phyloP scores from a whole-genome alignment of 2,329 filamentous ascomycete genomes.

The Fusarium verrucosum region DNA sequence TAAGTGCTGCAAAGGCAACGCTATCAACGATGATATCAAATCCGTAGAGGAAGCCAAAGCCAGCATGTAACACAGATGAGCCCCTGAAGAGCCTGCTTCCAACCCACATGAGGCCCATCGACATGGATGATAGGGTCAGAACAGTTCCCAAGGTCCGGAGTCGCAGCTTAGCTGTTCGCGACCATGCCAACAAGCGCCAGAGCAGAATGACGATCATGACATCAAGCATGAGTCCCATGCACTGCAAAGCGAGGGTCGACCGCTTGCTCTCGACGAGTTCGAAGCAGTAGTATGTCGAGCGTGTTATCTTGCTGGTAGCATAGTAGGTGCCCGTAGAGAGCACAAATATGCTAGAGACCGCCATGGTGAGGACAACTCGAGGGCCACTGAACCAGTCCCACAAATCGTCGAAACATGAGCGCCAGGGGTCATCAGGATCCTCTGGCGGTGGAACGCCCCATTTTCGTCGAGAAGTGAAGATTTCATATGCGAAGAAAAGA shows the following conservation, averaged over 20 bases:
- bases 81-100: conserved; percentile 45
- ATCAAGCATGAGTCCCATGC: conserved; percentile 58
- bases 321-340: conserved; percentile 57
- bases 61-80: conserved; percentile 36
- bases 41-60: conserved; percentile 56
- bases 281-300: conserved; percentile 64
- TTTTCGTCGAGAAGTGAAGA: conserved; percentile 50
- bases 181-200: conserved; percentile 64
- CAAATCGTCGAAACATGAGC: conserved; percentile 59
- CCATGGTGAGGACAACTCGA: conserved; percentile 48
- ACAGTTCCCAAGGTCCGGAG: conserved; percentile 58
- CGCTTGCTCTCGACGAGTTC: conserved; percentile 51
- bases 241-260: conserved; percentile 54
- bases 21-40: conserved; percentile 62
- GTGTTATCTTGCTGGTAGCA: conserved; percentile 49
- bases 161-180: conserved; percentile 57
- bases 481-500: conserved; percentile 56
- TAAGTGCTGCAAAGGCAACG: conserved; percentile 55
- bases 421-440: conserved; percentile 59
- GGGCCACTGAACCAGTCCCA: conserved; percentile 58
- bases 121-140: conserved; percentile 53
- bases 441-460: conserved; percentile 46
- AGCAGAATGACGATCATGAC: conserved; percentile 56
- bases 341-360: conserved; percentile 50
- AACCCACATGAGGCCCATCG: conserved; percentile 51